Conservation (phyloP, 2,329 filamentous ascomycete species). For the Dactylellina cionopaga region DNA sequence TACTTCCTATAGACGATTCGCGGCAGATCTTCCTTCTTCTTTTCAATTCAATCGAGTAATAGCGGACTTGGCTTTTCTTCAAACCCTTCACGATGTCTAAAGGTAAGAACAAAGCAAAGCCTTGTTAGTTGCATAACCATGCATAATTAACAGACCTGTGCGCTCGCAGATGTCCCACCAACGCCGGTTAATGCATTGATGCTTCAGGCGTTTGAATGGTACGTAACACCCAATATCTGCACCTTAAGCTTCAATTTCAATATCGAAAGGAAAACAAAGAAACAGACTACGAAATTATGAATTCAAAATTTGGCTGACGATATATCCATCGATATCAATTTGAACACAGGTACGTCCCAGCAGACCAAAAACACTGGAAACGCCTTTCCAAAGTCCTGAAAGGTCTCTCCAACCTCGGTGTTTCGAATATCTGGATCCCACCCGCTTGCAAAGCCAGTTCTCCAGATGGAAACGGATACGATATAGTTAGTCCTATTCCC, state of each 20-base stretch:
- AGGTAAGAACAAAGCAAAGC: too few relatives aligned
- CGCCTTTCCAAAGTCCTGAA: slow-evolving; percentile 68
- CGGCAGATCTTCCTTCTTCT: slow-evolving; percentile 17
- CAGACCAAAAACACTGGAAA: slow-evolving; percentile 70
- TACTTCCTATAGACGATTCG: slow-evolving; percentile 15
- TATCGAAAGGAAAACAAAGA: neutral
- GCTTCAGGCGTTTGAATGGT: slow-evolving; percentile 76
- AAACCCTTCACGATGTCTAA: neutral
- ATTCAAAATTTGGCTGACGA: neutral
- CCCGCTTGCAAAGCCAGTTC: slow-evolving; percentile 75
- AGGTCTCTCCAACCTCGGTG: slow-evolving; percentile 68
- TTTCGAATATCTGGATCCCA: slow-evolving; percentile 74
- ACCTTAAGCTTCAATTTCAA: too few relatives aligned
- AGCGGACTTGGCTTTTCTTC: neutral
- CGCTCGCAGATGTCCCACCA: slow-evolving; percentile 18
- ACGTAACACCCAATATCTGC: slow-evolving; percentile 2
- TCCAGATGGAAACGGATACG: slow-evolving; percentile 73
- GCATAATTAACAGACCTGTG: too few relatives aligned
- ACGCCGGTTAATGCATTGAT: slow-evolving; percentile 60
- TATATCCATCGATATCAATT: neutral
- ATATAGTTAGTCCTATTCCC: slow-evolving; percentile 62
- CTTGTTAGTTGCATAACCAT: too few relatives aligned
- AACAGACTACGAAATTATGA: neutral
- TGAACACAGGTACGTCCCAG: slow-evolving; percentile 68
- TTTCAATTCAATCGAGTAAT: slow-evolving; percentile 10